Percentiles rank a stretch among this genome's conserved stretches.
Evolutionary conservation across 1,284 basidiomycete species (phyloP).

Genomic region (Apiotrichum gracile): DNA sequence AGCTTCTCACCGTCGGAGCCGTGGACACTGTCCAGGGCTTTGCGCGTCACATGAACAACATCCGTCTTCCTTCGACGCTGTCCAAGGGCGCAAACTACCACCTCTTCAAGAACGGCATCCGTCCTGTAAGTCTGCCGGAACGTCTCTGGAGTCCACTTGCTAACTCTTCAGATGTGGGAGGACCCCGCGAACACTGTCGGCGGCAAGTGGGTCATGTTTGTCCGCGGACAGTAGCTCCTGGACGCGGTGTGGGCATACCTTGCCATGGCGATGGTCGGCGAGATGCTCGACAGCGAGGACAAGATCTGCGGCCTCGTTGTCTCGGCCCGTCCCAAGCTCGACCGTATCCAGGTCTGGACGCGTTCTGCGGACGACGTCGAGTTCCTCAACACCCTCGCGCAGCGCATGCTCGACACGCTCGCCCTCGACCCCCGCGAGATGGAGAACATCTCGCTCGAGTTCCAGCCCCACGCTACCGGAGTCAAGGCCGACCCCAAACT

Average conservation of each 20-base stretch:
- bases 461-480: constrained; percentile 51
- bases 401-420: constrained; percentile 69
- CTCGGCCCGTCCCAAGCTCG: constrained; percentile 75
- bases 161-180: constrained; percentile 77
- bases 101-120: constrained; percentile 66
- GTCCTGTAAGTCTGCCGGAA: constrained; percentile 26
- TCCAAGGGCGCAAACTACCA: constrained; percentile 88
- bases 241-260: constrained; percentile 88
- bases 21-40: constrained; percentile 80
- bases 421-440: constrained; percentile 53
- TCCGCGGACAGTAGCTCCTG: constrained; percentile 63
- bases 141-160: constrained; percentile 46
- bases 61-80: constrained; percentile 79
- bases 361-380: constrained; percentile 75
- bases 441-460: constrained; percentile 75
- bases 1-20: constrained; percentile 68
- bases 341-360: constrained; percentile 85
- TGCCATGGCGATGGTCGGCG: constrained; percentile 82
- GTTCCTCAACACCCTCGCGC: constrained; percentile 68
- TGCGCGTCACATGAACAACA: constrained; percentile 91
- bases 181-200: constrained; percentile 84
- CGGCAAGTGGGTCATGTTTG: constrained; percentile 90
- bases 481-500: neutral
- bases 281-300: constrained; percentile 74
- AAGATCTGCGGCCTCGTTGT: constrained; percentile 88